Conservation (phyloP, 768 basidiomycete species). For the Agaricus sinodeliciosus region DNA sequence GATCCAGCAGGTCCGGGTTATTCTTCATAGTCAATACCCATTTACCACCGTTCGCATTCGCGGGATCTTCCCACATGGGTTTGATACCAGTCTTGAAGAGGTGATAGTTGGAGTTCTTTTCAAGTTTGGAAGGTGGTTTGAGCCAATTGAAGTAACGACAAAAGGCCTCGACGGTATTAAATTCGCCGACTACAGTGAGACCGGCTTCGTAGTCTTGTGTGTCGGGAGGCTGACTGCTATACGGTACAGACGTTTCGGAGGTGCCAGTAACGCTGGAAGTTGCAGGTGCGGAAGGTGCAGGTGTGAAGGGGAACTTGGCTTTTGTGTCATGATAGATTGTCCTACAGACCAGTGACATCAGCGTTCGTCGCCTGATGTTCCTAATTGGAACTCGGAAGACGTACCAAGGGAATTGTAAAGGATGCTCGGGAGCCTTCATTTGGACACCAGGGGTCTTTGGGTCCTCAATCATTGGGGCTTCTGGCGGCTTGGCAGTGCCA, state of each 20-base stretch:
- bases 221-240: constrained; percentile 41
- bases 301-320: constrained; percentile 56
- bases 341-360: constrained; percentile 36
- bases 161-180: constrained; percentile 85
- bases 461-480: constrained; percentile 74
- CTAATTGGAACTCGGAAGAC: constrained; percentile 20
- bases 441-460: constrained; percentile 74
- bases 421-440: constrained; percentile 74
- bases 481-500: constrained; percentile 65
- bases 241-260: constrained; percentile 5
- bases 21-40: constrained; percentile 95
- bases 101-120: constrained; percentile 91
- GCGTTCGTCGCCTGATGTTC: neutral
- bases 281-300: constrained; percentile 37
- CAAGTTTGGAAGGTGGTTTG: constrained; percentile 83
- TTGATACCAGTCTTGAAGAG: constrained; percentile 93
- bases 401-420: constrained; percentile 78
- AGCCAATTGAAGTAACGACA: constrained; percentile 94
- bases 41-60: constrained; percentile 88
- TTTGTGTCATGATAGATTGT: constrained; percentile 90
- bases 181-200: constrained; percentile 81
- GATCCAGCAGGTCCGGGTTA: constrained; percentile 70
- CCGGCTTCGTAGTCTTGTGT: constrained; percentile 79
- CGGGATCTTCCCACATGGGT: constrained; percentile 96
- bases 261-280: constrained; percentile 23